phyloP scores from a whole-genome alignment of 495 filamentous ascomycete genomes.

The Penicillium manginii region DNA sequence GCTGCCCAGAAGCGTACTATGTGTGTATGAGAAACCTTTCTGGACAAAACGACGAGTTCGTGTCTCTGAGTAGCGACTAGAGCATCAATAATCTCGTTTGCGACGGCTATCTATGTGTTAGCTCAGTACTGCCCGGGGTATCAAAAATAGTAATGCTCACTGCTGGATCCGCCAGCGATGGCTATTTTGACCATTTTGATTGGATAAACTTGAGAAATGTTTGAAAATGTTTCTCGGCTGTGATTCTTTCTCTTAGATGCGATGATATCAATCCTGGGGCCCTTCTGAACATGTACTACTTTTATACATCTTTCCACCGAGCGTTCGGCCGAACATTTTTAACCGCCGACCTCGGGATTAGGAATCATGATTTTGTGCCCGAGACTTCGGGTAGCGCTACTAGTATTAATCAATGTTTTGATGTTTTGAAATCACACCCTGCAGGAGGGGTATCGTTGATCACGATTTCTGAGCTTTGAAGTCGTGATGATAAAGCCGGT shows the following conservation, averaged over 20 bases:
- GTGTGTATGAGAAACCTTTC: conserved; percentile 38
- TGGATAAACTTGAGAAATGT: no score
- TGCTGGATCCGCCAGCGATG: conserved; percentile 55
- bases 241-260: no score
- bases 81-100: conserved; percentile 56
- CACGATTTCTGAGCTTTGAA: no score
- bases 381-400: not conserved
- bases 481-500: not conserved
- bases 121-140: not conserved
- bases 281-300: not conserved
- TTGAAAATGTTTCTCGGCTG: no score
- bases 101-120: conserved; percentile 47
- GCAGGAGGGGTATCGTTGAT: no score
- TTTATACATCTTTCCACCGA: not conserved
- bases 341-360: not conserved
- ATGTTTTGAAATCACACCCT: not conserved
- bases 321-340: not conserved
- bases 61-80: conserved; percentile 55
- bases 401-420: no score
- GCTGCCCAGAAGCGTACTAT: not conserved
- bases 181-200: conserved; percentile 59
- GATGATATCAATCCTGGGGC: no score
- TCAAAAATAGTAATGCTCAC: conserved; percentile 30
- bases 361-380: conserved; percentile 1
- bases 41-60: conserved; percentile 51